phyloP scores from a whole-genome alignment of 495 filamentous ascomycete genomes.

The Lindgomyces ingoldianus region DNA sequence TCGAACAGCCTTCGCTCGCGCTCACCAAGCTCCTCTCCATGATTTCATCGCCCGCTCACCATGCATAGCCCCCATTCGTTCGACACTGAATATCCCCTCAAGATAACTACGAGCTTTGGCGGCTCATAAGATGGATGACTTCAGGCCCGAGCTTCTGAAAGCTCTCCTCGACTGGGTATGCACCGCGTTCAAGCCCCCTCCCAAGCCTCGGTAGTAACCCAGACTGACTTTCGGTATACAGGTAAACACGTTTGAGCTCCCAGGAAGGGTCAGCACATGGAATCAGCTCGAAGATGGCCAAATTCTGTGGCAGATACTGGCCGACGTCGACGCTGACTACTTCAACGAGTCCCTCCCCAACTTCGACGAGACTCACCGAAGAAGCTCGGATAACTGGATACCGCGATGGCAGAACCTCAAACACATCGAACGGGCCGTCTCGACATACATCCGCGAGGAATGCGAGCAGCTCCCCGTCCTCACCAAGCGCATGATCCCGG shows the following conservation, averaged over 20 bases:
- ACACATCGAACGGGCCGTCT: slow-evolving; percentile 65
- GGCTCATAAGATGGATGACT: slow-evolving; percentile 36
- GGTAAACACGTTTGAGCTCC: slow-evolving; percentile 40
- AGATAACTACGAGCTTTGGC: slow-evolving; percentile 10
- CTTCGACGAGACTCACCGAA: slow-evolving; percentile 47
- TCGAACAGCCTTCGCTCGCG: slow-evolving; percentile 13
- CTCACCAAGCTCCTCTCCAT: slow-evolving; percentile 15
- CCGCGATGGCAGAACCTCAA: slow-evolving; percentile 56
- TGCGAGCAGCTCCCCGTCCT: slow-evolving; percentile 54
- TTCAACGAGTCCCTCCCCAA: slow-evolving; percentile 65
- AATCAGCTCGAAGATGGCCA: slow-evolving; percentile 74
- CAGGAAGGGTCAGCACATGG: slow-evolving; percentile 24
- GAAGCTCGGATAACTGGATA: slow-evolving; percentile 33
- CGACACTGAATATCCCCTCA: slow-evolving; percentile 1
- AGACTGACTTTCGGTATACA: neutral
- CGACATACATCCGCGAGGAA: slow-evolving; percentile 64
- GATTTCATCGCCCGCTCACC: slow-evolving; percentile 13
- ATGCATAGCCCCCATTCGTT: slow-evolving; percentile 32
- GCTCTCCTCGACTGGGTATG: slow-evolving; percentile 60
- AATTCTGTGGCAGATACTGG: slow-evolving; percentile 67
- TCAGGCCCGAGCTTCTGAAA: slow-evolving; percentile 39
- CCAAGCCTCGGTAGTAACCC: neutral
- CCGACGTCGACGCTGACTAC: slow-evolving; percentile 66
- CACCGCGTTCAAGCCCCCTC: neutral
- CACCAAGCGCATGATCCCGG: slow-evolving; percentile 51